A percentile compares a stretch with the other conserved stretches of the same genome.
Conservation (phyloP, 164 flowering plant species). For the Dillenia turbinata region DNA sequence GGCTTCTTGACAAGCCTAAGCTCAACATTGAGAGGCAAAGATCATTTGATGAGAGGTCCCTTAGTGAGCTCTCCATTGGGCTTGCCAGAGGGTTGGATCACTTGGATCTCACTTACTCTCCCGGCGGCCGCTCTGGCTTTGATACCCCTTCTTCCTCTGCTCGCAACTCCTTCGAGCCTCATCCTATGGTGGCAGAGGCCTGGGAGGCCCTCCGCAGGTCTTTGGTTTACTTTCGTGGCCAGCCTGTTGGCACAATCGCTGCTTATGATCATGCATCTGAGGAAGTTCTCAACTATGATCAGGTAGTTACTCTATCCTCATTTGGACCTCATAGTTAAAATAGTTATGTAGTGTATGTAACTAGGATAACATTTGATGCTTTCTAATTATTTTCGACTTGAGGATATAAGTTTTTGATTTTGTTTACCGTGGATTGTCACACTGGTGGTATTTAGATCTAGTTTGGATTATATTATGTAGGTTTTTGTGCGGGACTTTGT, state of each 20-base stretch:
- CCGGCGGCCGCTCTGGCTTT: slow-evolving; percentile 40
- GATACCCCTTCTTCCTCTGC: slow-evolving; percentile 38
- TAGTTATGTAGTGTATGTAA: too few relatives aligned
- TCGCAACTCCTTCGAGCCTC: slow-evolving; percentile 38
- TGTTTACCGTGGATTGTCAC: neutral
- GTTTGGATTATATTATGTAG: slow-evolving; percentile 16
- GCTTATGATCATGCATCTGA: slow-evolving; percentile 52
- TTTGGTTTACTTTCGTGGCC: slow-evolving; percentile 51
- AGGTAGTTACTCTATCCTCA: slow-evolving; percentile 26
- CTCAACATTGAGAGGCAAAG: slow-evolving; percentile 48
- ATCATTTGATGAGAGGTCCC: slow-evolving; percentile 58
- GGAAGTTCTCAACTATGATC: slow-evolving; percentile 69
- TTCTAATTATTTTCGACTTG: neutral
- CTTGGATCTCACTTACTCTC: slow-evolving; percentile 29
- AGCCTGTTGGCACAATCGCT: slow-evolving; percentile 73
- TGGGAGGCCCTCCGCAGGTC: slow-evolving; percentile 67
- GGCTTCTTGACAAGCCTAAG: slow-evolving; percentile 41
- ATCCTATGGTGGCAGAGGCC: slow-evolving; percentile 63
- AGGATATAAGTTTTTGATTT: neutral
- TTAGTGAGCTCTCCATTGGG: slow-evolving; percentile 43
- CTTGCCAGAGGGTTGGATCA: slow-evolving; percentile 27
- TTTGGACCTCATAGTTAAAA: too few relatives aligned
- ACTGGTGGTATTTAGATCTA: neutral
- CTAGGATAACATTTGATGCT: too few relatives aligned
- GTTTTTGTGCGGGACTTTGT: slow-evolving; percentile 76